Percentiles rank a stretch among this genome's conserved stretches.
Conservation (phyloP, 176 grass and related monocot genomes). For the Triticum urartu region DNA sequence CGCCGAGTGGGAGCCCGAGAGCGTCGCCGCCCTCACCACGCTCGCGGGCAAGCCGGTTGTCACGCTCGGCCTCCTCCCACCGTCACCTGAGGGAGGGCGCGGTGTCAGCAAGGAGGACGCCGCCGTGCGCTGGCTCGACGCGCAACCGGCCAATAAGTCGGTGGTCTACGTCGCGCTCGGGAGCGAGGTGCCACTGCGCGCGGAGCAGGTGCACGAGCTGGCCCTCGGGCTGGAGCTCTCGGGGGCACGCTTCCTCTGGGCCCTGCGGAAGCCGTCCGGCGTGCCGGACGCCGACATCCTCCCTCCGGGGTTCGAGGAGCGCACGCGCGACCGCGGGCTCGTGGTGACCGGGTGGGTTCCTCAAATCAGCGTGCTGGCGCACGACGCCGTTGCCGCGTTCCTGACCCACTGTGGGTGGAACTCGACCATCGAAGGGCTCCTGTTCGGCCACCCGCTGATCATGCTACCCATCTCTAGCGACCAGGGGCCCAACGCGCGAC, state of each 20-base stretch:
- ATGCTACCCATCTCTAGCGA: constrained; percentile 32
- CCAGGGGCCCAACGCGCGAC: constrained; percentile 27
- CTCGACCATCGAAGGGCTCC: constrained; percentile 42
- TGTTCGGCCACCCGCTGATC: constrained; percentile 39
- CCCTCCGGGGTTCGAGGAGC: constrained; percentile 36
- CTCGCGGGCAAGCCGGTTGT: constrained; percentile 26
- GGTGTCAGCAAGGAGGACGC: background rate
- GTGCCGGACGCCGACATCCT: background rate
- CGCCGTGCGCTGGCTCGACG: constrained; percentile 39
- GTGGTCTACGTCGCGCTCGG: constrained; percentile 57
- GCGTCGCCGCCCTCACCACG: background rate
- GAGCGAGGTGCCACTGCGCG: constrained; percentile 35
- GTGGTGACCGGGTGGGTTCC: constrained; percentile 39
- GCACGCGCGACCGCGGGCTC: background rate
- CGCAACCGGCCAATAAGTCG: background rate
- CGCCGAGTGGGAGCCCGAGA: constrained; percentile 32
- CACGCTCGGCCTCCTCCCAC: constrained; percentile 47
- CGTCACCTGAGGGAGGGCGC: background rate
- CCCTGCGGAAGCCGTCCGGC: constrained; percentile 27
- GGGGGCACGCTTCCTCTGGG: constrained; percentile 47
- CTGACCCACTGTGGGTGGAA: constrained; percentile 54
- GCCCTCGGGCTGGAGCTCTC: constrained; percentile 51
- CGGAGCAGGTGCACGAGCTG: constrained; percentile 36
- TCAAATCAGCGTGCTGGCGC: constrained; percentile 35
- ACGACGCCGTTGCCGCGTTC: constrained; percentile 52